These are phyloP conservation scores for Fagus sylvatica DNA, from an alignment of 306 rosid genomes.

Conservation along the genomic window DNA sequence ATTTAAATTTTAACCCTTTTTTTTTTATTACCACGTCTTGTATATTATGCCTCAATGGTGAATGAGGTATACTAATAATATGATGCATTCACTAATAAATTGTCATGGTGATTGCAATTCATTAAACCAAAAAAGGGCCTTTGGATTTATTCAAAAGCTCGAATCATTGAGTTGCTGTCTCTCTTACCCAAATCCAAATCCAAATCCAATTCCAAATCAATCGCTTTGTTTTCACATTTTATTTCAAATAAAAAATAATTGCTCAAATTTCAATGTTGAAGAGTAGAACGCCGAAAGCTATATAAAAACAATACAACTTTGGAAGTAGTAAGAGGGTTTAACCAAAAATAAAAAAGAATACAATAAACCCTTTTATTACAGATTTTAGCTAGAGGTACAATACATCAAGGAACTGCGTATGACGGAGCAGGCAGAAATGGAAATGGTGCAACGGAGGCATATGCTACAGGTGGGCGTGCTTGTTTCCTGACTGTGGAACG, in stretches of 20 bases:
- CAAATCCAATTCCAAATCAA: not conserved
- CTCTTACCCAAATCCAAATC: not conserved
- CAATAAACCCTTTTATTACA: not conserved
- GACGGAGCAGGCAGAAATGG: conserved; percentile 91
- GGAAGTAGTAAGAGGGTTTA: not conserved
- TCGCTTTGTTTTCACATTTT: not conserved
- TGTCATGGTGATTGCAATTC: too few relatives aligned
- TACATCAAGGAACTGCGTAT: too few relatives aligned
- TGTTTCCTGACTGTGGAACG: conserved; percentile 9
- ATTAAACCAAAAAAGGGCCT: too few relatives aligned
- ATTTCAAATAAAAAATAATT: not conserved
- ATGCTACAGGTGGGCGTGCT: conserved; percentile 73
- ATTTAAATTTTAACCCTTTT: too few relatives aligned
- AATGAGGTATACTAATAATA: too few relatives aligned
- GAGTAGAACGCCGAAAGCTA: not conserved
- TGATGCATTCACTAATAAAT: too few relatives aligned
- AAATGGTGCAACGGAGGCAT: conserved; percentile 83
- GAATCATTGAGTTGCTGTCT: too few relatives aligned
- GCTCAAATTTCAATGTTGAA: not conserved
- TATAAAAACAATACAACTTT: not conserved
- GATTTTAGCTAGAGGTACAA: too few relatives aligned
- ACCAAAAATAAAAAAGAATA: not conserved
- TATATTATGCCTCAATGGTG: too few relatives aligned
- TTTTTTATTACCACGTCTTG: too few relatives aligned
- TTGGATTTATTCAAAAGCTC: too few relatives aligned